A percentile compares a stretch with the other conserved stretches of the same genome.
These are phyloP conservation scores for Phyllosticta citriasiana DNA, from an alignment of 2,329 filamentous ascomycete genomes.

Conservation along the genomic window DNA sequence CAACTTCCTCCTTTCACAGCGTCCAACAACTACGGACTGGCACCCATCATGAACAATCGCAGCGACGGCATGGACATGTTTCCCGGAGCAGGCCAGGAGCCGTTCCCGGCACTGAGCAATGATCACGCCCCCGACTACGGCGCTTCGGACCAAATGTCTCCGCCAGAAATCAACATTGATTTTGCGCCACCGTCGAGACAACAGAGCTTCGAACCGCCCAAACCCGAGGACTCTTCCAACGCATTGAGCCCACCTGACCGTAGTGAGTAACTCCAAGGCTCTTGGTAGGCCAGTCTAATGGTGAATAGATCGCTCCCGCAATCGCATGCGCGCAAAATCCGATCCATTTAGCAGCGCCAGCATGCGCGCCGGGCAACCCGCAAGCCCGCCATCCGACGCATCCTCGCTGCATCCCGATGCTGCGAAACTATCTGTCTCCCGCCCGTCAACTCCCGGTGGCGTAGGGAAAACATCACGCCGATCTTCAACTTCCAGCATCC, in stretches of 20 bases:
- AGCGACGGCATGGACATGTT: constrained; percentile 44
- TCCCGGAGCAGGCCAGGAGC: constrained; percentile 36
- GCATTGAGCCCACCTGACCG: constrained; percentile 72
- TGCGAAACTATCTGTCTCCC: constrained; percentile 28
- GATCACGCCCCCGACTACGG: constrained; percentile 49
- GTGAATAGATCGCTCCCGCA: constrained; percentile 40
- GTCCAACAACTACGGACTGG: constrained; percentile 36
- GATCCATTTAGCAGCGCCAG: constrained; percentile 46
- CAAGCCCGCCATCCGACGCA: constrained; percentile 19
- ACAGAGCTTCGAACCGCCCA: constrained; percentile 56
- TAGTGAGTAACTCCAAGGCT: constrained; percentile 33
- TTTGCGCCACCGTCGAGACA: constrained; percentile 67
- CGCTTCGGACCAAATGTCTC: constrained; percentile 65
- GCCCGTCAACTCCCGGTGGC: constrained; percentile 38
- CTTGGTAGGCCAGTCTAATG: constrained; percentile 14
- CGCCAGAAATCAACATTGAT: constrained; percentile 92
- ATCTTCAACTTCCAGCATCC: constrained; percentile 42
- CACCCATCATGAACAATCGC: constrained; percentile 37
- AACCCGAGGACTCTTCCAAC: constrained; percentile 51
- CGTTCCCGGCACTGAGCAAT: constrained; percentile 40
- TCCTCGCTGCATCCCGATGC: constrained; percentile 35
- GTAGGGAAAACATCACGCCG: constrained; percentile 35
- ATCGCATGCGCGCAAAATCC: constrained; percentile 49
- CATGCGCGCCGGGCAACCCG: constrained; percentile 35
- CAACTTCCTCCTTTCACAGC: constrained; percentile 41